These are phyloP conservation scores for Wallacemonas rigidus DNA, from an alignment of 208 protist genomes.

Conservation along the genomic window DNA sequence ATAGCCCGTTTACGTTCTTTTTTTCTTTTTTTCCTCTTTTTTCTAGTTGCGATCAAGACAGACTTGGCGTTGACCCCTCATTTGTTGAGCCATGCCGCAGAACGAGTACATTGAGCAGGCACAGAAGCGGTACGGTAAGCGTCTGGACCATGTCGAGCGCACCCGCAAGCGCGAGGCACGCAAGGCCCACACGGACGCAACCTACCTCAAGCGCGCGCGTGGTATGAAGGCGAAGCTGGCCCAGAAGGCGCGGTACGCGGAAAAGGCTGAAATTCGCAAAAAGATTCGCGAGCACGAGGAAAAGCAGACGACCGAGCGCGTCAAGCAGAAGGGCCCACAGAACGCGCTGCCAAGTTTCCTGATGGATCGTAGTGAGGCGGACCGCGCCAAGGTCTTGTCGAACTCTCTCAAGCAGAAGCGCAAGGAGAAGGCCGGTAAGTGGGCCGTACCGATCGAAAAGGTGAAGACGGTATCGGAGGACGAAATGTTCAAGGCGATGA, in stretches of 20 bases:
- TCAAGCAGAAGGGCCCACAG: conserved; percentile 93
- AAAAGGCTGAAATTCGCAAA: conserved; percentile 99
- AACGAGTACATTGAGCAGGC: conserved; percentile 99
- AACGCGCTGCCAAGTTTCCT: conserved; percentile 99
- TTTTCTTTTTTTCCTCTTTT: conserved; percentile 22
- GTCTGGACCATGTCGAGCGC: conserved; percentile 98
- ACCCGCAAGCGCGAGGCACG: conserved; percentile 98
- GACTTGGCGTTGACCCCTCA: not conserved
- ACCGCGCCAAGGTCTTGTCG: conserved; percentile 98
- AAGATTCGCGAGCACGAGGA: conserved; percentile 99
- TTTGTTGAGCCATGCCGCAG: conserved; percentile 92
- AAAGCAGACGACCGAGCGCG: conserved; percentile 92
- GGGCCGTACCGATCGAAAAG: conserved; percentile 99
- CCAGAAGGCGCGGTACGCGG: conserved; percentile 97
- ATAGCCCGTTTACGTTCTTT: not conserved
- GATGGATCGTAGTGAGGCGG: conserved; percentile 97
- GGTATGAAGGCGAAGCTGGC: conserved; percentile 99
- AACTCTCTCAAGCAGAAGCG: conserved; percentile 99
- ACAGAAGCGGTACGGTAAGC: conserved; percentile 97
- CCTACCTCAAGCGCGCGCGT: conserved; percentile 94
- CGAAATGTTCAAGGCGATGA: conserved; percentile 99
- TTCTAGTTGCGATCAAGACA: conserved; percentile 2
- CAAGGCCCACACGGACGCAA: conserved; percentile 93
- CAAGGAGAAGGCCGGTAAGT: conserved; percentile 99
- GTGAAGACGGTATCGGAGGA: conserved; percentile 98